Evolutionary conservation across 306 rosid species (phyloP), one percentile per base, ranked within the genome.

Genomic region (Luffa aegyptiaca): DNA sequence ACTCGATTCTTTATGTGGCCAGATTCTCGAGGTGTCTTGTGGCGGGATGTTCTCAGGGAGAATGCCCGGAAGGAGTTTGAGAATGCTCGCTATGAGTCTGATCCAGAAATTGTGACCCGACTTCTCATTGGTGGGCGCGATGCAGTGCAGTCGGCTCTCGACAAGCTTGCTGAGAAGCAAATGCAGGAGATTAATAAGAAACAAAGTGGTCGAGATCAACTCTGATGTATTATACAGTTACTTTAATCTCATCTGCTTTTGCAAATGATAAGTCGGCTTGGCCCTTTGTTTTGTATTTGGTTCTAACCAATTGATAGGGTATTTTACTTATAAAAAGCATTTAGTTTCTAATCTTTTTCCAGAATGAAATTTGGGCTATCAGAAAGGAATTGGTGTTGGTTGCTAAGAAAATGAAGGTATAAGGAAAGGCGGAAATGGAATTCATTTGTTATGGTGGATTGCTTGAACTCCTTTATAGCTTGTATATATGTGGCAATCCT

Each of bases 1-100:
- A 83, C 91, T 14, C 86, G 95, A 1, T 91, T 87, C 86, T 94
- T 90, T 80, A 59, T 53, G 62, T 92, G 97, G 95, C 77, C 90
- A 11, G 93, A 95, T 71, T 79, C 93, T 33, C 81, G 80, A 5
- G 91, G 97, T 76, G 46, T 84, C 45, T 20, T 88, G 0, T 95
- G 97, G 97, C 91, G 96, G 26, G 93, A 95, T 45, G 76, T 95
- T 4, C 92, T 92, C 1, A 87, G 95, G 64, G 87, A 88, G 59
- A 95, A 93, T 85, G 97, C 98, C 4, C 85, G 97, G 64, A 91
- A 80, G 82, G 97, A 92, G 83, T 95, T 95, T 70, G 97, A 94
- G 84, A 86, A 80, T 21, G 90, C 97, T 41, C 88, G 91, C 5
- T 92, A 86, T 51, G 97, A 94, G 75, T 73, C 89, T 16, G 93